Base-by-base conservation (phyloP, 306 rosid species). In the Acacia crassicarpa region DNA sequence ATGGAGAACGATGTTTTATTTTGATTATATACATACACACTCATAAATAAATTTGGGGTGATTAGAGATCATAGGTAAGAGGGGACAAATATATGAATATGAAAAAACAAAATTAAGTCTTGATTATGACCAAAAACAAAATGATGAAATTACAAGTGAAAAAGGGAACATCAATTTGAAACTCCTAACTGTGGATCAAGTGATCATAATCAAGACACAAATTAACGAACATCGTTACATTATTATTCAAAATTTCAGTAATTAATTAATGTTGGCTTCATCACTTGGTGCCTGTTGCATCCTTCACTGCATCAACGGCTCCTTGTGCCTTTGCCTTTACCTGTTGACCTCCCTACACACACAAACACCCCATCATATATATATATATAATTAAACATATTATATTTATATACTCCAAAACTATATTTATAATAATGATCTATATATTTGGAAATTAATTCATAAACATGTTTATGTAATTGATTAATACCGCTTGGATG, bases 221-320 rank as follows among this genome's bases (percentile, higher is more conserved):
- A 35, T 35, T 5, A 51, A 17, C 17, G 58, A 17, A 51, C 9
- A 51, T 6, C 61, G 1, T 35, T 35, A 7, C 1, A 35, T 48
- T 17, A 49, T 49, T 49, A 49, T 49, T 49, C 8, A 49, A 35
- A 35, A 5, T 35, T 5, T 35, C 8, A 35, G 14, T 19, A 3
- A 19, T 54, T 6, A 5, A 51, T 19, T 51, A 51, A 51, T 51
- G 59, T 51, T 19, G 17, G 22, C 22, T 51, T 51, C 59, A 51
- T 51, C 59, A 51, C 3, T 51, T 51, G 61, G 23, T 2, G 3
- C 14, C 1, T 2, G 12, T 9, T 23, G 23, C 44, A 5, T 91
- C 79, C 88, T 91, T 92, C 46, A 84, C 89, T 27, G 90, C 87
- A 2, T 91, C 93, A 43, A 80, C 86, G 10, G 92, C 93, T 81